These are phyloP conservation scores for cucumber (Cucumis sativus) DNA, from an alignment of 306 rosid genomes.

Conservation along the genomic window DNA sequence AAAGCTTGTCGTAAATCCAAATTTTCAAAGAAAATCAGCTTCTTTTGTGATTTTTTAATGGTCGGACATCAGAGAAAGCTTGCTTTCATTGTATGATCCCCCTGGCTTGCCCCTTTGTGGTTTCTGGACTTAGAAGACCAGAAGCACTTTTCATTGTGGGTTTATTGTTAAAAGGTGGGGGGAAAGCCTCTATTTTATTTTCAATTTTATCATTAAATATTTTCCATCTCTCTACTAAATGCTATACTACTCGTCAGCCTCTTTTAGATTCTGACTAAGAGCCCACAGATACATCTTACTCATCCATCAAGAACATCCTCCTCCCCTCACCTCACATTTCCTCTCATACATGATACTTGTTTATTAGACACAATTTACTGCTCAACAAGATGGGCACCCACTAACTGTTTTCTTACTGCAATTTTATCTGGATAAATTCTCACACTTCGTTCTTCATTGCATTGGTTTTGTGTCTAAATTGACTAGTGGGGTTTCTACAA, in stretches of 20 bases:
- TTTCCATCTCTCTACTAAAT: not conserved
- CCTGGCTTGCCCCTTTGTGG: not conserved
- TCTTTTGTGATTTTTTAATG: not conserved
- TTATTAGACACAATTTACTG: not conserved
- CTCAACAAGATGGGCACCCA: not conserved
- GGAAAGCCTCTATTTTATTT: not conserved
- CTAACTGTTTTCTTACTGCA: not conserved
- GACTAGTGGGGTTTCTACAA: conserved; percentile 7
- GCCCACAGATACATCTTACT: not conserved
- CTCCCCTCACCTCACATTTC: not conserved
- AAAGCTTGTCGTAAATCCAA: not conserved
- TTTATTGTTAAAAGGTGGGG: not conserved
- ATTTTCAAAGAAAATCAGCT: not conserved
- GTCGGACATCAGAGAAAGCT: not conserved
- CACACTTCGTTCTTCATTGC: not conserved
- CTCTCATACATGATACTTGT: not conserved
- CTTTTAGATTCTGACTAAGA: not conserved
- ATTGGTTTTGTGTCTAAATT: conserved; percentile 3
- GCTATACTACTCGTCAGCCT: not conserved
- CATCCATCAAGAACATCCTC: not conserved
- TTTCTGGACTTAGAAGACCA: not conserved
- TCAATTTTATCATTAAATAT: not conserved
- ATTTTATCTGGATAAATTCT: not conserved
- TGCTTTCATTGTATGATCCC: not conserved
- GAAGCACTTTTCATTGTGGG: not conserved